Evolutionary conservation across 2,329 filamentous ascomycete genomes (phyloP).

Genomic region (Sphaerostilbella broomeana): DNA sequence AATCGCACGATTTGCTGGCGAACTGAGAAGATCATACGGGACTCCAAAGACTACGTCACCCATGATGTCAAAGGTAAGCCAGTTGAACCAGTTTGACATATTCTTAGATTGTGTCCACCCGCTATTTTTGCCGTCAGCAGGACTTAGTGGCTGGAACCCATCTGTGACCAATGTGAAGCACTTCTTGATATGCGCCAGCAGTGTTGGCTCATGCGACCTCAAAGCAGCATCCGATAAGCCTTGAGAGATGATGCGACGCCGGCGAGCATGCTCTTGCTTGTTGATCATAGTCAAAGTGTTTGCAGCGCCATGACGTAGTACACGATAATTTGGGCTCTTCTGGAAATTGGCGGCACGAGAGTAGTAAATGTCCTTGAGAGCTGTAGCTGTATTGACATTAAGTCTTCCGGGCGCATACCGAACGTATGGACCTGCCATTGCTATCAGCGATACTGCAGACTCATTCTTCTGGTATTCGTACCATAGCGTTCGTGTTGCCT

Average conservation of each 20-base stretch:
- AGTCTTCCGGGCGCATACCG: not conserved
- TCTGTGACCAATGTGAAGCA: too few species aligned
- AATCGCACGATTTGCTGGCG: not conserved
- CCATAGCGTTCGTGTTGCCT: conserved; percentile 8
- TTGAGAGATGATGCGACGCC: conserved; percentile 3
- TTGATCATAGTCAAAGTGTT: not conserved
- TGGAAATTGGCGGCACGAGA: not conserved
- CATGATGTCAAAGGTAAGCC: conserved; percentile 8
- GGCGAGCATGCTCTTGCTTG: not conserved
- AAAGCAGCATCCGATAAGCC: conserved; percentile 2
- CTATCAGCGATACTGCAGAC: not conserved
- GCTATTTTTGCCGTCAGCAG: too few species aligned
- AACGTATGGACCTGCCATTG: not conserved
- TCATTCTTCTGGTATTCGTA: not conserved
- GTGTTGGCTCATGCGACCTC: not conserved
- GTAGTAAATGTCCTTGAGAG: not conserved
- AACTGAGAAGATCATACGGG: conserved; percentile 7
- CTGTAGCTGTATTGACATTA: not conserved
- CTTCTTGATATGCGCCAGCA: not conserved
- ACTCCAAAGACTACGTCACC: conserved; percentile 12
- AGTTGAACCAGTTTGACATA: conserved; percentile 1
- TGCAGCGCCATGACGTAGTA: not conserved
- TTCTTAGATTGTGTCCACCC: conserved; percentile 1
- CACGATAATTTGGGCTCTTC: not conserved
- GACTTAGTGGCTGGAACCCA: not conserved